Conservation (phyloP, 306 rosid genomes). For the Herpetospermum pedunculosum region DNA sequence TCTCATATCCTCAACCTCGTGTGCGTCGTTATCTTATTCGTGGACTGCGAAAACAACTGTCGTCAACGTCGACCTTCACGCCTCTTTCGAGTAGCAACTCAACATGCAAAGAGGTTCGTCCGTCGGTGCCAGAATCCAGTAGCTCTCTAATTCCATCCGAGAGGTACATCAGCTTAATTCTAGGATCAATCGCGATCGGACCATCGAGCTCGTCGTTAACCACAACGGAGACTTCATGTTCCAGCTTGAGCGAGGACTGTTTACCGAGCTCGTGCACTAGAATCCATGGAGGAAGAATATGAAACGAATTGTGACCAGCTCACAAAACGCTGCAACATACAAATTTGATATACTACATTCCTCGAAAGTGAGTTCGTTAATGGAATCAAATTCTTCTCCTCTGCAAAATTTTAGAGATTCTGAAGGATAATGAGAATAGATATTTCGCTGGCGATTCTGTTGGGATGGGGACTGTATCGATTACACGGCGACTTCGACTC, state of each 20-base stretch:
- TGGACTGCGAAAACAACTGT: no score
- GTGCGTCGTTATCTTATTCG: no score
- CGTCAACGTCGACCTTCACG: slow-evolving; percentile 45
- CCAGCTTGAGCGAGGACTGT: slow-evolving; percentile 89
- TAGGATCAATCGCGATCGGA: slow-evolving; percentile 28
- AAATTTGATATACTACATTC: not conserved
- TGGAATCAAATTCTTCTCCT: slow-evolving; percentile 7
- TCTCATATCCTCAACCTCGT: no score
- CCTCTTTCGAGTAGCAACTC: slow-evolving; percentile 49
- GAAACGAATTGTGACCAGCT: not conserved
- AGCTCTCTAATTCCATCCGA: slow-evolving; percentile 61
- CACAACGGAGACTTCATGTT: slow-evolving; percentile 11
- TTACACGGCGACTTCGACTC: not conserved
- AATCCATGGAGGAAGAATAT: slow-evolving; percentile 7
- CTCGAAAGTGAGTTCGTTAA: not conserved
- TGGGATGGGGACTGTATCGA: not conserved
- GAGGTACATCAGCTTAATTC: slow-evolving; percentile 70
- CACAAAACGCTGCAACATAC: not conserved
- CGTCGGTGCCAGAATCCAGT: slow-evolving; percentile 46
- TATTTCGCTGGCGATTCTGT: not conserved
- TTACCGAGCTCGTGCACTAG: slow-evolving; percentile 21
- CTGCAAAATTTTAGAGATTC: not conserved
- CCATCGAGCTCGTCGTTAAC: slow-evolving; percentile 14
- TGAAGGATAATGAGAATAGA: no score
- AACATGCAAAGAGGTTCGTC: slow-evolving; percentile 76